These are phyloP conservation scores for Phialemonium atrogriseum DNA, from an alignment of 2,329 filamentous ascomycete species.

Conservation along the genomic window DNA sequence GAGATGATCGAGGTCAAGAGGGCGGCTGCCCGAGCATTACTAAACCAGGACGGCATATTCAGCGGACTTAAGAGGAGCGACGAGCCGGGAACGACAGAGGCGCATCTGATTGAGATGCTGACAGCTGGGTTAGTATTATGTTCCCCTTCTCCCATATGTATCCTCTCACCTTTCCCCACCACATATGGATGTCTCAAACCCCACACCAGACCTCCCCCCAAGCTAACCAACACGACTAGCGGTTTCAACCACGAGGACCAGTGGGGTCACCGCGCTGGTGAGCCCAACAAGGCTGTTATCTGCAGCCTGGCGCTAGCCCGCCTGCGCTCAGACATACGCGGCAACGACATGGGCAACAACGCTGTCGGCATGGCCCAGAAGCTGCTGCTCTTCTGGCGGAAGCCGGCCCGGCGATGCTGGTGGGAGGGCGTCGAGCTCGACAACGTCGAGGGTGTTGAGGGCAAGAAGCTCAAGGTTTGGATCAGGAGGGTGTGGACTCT, in stretches of 20 bases:
- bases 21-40: constrained; percentile 76
- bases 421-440: constrained; percentile 96
- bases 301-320: constrained; percentile 92
- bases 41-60: constrained; percentile 90
- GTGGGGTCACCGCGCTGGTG: constrained; percentile 95
- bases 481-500: constrained; percentile 96
- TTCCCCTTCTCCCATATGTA: constrained; percentile 1
- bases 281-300: constrained; percentile 97
- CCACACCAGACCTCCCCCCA: neutral
- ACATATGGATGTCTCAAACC: no score
- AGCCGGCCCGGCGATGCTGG: constrained; percentile 93
- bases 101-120: constrained; percentile 98
- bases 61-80: constrained; percentile 91
- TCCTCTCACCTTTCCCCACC: no score
- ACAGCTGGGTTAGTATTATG: constrained; percentile 73
- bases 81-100: constrained; percentile 91
- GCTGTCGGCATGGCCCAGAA: constrained; percentile 98
- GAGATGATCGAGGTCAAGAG: constrained; percentile 97
- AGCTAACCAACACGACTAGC: constrained; percentile 36
- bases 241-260: constrained; percentile 93
- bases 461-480: constrained; percentile 81
- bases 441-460: constrained; percentile 69
- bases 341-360: constrained; percentile 64
- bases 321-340: constrained; percentile 84
- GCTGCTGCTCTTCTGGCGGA: constrained; percentile 93